Evolutionary conservation across 2,329 filamentous ascomycete genomes (phyloP).

Genomic region (Beauveria varroae): DNA sequence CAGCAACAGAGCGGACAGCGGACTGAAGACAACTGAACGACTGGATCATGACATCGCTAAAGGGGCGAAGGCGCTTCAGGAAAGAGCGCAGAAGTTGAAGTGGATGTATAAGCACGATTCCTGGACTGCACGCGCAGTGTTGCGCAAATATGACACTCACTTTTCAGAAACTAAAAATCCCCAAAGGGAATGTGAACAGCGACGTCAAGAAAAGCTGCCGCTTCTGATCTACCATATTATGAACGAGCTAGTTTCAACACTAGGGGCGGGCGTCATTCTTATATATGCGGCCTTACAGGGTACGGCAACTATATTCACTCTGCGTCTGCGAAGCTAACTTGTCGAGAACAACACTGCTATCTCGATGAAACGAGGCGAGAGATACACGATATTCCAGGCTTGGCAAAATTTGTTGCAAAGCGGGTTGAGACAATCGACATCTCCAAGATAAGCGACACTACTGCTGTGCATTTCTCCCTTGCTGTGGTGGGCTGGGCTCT

Average conservation of each 20-base stretch:
- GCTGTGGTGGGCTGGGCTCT: too few relatives aligned
- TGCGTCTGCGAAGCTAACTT: background rate
- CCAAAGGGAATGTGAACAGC: background rate
- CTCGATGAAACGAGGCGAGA: background rate
- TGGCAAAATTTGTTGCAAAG: background rate
- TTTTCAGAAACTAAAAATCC: background rate
- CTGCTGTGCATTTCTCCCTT: too few relatives aligned
- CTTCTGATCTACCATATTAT: background rate
- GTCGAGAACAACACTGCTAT: background rate
- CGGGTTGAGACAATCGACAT: background rate
- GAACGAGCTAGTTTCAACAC: background rate
- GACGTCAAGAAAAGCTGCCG: background rate
- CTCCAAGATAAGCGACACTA: too few relatives aligned
- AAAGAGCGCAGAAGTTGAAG: background rate
- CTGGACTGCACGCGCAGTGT: background rate
- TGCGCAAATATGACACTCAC: background rate
- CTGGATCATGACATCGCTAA: background rate
- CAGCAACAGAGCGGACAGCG: background rate
- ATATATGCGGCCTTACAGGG: background rate
- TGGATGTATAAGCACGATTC: background rate
- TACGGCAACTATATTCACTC: background rate
- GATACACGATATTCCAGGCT: background rate
- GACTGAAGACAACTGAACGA: background rate
- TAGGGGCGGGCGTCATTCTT: background rate
- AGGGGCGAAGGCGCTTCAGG: background rate